Base-by-base conservation (phyloP, 2,329 filamentous ascomycete genomes). In the Microcyclospora pomicola region DNA sequence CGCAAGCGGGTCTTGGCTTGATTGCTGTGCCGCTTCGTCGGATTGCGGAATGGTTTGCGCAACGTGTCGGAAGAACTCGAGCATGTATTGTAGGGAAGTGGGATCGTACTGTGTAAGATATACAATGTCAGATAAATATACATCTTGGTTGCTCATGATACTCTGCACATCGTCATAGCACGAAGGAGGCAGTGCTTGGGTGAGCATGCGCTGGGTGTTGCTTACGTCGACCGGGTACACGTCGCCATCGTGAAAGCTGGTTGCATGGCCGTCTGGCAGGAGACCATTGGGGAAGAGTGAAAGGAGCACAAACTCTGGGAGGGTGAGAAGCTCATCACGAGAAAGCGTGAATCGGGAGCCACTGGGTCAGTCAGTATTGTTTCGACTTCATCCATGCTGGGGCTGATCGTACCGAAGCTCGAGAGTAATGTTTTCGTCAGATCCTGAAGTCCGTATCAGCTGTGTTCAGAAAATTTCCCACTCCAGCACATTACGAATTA, bases 231-330 rank as follows among this genome's bases (percentile, higher is more conserved):
- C 88, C 60, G 91, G 86, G 52, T 96, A 92, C 43, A 92, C 82
- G 60, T 96, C 88, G 49, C 82, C 82, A 52, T 96, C 91, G 46
- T 86, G 76, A 59, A 88, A 93, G 37, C 83, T 82, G 56, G 84
- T 91, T 77, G 93, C 83, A 56, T 96, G 88, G 12, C 88, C 87
- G 60, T 98, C 91, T 5, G 91, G 91, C 45, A 98, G 86, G 15
- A 98, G 72, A n/a, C 91, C 91, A 59, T 98, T 98, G 30, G 91
- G 91, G 53, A 98, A 98, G 31, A 98, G 71, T n/a, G 91, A 98
- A 31, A 98, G 69, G 33, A 98, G 73, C 33, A 98, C 91, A 55
- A 98, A 98, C 66, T 98, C 91, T 37, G 91, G 91, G 35, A 98
- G 71, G 9, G 91, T 98, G 46, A 98, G 69, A 37, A 98, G 73